Conservation (phyloP, 2,329 filamentous ascomycete species). For the Hymenotorrendiella dingleyae region DNA sequence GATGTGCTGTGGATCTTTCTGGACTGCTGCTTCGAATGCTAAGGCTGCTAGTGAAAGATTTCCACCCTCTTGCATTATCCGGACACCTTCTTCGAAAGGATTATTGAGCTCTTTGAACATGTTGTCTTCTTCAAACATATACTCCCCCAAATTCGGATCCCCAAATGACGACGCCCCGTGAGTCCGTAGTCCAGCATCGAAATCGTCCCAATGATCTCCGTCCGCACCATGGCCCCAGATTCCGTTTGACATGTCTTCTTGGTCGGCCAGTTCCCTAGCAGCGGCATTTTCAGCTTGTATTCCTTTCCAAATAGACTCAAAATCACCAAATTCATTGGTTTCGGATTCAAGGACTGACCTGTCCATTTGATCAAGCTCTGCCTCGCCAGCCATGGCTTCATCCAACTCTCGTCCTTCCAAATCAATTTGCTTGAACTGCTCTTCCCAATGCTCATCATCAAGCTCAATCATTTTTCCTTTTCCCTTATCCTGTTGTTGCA, state of each 20-base stretch:
- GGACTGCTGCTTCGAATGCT: conserved; percentile 91
- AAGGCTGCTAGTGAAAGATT: conserved; percentile 90
- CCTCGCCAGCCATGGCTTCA: conserved; percentile 31
- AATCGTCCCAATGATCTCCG: conserved; percentile 72
- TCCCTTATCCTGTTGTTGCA: conserved; percentile 52
- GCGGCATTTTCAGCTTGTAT: conserved; percentile 71
- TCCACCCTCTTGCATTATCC: conserved; percentile 88
- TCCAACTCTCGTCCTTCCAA: conserved; percentile 47
- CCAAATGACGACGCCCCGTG: conserved; percentile 55
- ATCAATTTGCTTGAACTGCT: conserved; percentile 88
- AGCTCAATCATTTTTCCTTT: conserved; percentile 94
- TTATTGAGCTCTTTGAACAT: conserved; percentile 75
- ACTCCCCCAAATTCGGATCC: conserved; percentile 79
- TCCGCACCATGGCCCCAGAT: conserved; percentile 60
- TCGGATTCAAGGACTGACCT: conserved; percentile 69
- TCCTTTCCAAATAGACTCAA: conserved; percentile 83
- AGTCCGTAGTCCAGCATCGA: conserved; percentile 64
- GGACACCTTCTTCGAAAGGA: conserved; percentile 87
- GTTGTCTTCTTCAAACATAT: conserved; percentile 94
- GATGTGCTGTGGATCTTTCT: conserved; percentile 80
- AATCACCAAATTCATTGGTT: conserved; percentile 73
- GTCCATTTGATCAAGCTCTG: conserved; percentile 85
- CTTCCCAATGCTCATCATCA: conserved; percentile 92
- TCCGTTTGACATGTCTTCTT: conserved; percentile 51
- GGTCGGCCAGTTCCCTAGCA: conserved; percentile 61